Evolutionary conservation across 805 yeast genomes (phyloP).

Genomic region (Candida glaebosa): DNA sequence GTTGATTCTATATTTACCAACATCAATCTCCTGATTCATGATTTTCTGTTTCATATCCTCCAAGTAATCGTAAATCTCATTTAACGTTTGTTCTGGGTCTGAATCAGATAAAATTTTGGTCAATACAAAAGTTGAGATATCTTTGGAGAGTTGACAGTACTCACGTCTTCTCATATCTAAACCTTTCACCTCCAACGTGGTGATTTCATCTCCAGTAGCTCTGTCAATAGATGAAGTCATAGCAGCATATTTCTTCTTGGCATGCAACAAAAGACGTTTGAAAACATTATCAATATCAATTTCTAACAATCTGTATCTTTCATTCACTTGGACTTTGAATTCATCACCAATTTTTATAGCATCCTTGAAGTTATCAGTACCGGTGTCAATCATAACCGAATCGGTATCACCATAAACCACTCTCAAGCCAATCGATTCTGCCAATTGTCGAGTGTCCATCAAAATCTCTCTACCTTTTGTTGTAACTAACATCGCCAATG

Average conservation of each 20-base stretch:
- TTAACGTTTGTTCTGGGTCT: conserved; percentile 75
- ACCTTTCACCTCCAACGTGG: conserved; percentile 85
- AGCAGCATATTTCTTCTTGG: conserved; percentile 98
- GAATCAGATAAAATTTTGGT: conserved; percentile 65
- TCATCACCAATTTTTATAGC: conserved; percentile 81
- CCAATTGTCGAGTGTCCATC: conserved; percentile 88
- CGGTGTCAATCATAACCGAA: conserved; percentile 97
- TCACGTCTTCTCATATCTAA: conserved; percentile 97
- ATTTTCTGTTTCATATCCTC: conserved; percentile 57
- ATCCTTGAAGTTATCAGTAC: conserved; percentile 61
- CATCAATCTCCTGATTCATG: conserved; percentile 56
- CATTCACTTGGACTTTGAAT: conserved; percentile 83
- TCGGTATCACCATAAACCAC: conserved; percentile 99
- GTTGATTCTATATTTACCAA: conserved; percentile 71
- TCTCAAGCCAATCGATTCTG: conserved; percentile 75
- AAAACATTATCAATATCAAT: conserved; percentile 95
- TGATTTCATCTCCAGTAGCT: conserved; percentile 50
- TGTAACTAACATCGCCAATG: conserved; percentile 93
- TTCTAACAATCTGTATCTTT: conserved; percentile 80
- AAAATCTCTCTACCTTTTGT: conserved; percentile 93
- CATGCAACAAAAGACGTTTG: conserved; percentile 76
- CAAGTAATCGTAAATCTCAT: conserved; percentile 67
- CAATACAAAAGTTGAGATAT: conserved; percentile 73
- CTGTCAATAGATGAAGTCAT: conserved; percentile 54
- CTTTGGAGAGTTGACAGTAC: conserved; percentile 88